Percentiles rank a stretch among this genome's conserved stretches.
These are phyloP conservation scores for Pseudonitzschia pungens DNA, from an alignment of 108 stramenopile species.

Conservation along the genomic window DNA sequence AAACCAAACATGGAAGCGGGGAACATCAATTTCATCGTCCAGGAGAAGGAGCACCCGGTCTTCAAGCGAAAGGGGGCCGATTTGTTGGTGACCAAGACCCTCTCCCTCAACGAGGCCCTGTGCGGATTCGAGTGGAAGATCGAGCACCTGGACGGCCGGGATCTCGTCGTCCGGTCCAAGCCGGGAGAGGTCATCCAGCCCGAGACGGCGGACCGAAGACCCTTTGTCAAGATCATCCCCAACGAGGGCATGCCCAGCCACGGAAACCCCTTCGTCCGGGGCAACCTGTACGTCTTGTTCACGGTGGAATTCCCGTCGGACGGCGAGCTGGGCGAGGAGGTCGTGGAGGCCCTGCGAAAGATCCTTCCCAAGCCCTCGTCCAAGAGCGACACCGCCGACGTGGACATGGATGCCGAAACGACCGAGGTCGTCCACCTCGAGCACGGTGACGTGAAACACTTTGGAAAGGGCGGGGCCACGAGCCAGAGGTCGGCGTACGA, in stretches of 20 bases:
- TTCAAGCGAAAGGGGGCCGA: slow-evolving; percentile 95
- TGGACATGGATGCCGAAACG: slow-evolving; percentile 68
- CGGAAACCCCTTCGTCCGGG: slow-evolving; percentile 91
- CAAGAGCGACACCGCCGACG: slow-evolving; percentile 34
- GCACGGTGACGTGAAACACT: slow-evolving; percentile 72
- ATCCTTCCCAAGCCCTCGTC: slow-evolving; percentile 48
- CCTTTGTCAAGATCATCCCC: slow-evolving; percentile 83
- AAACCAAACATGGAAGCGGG: slow-evolving; percentile 88
- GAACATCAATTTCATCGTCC: slow-evolving; percentile 95
- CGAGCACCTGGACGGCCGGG: slow-evolving; percentile 91
- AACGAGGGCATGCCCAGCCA: slow-evolving; percentile 96
- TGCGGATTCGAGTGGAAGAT: slow-evolving; percentile 89
- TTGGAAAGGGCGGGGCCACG: slow-evolving; percentile 79
- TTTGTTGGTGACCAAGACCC: slow-evolving; percentile 81
- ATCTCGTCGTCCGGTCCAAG: slow-evolving; percentile 76
- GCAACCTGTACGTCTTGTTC: slow-evolving; percentile 92
- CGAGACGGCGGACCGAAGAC: slow-evolving; percentile 64
- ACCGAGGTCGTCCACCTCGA: slow-evolving; percentile 83
- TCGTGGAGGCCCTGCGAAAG: slow-evolving; percentile 55
- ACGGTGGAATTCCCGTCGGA: slow-evolving; percentile 86
- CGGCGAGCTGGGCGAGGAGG: slow-evolving; percentile 53
- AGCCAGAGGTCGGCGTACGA: slow-evolving; percentile 61
- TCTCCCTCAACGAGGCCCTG: slow-evolving; percentile 92
- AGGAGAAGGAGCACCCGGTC: slow-evolving; percentile 91
- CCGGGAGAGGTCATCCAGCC: slow-evolving; percentile 91